Evolutionary conservation across 2,329 filamentous ascomycete species (phyloP).

Genomic region (Aspergillus calidoustus): DNA sequence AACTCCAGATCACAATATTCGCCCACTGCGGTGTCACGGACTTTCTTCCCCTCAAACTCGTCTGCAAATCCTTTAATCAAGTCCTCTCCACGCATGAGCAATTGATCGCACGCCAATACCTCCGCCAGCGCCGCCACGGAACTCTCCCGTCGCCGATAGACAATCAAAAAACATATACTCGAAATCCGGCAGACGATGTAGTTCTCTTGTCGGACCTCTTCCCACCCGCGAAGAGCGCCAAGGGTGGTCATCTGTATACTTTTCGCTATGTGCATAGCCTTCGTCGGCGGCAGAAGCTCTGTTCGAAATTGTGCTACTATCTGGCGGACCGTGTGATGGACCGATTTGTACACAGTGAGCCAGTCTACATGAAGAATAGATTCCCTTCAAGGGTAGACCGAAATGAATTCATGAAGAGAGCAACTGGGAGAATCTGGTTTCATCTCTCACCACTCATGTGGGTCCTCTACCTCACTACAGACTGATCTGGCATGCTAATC

Average conservation of each 20-base stretch:
- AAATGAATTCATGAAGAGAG: constrained; percentile 39
- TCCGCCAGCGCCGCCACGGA: constrained; percentile 47
- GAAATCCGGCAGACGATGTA: constrained; percentile 49
- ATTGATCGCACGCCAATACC: constrained; percentile 47
- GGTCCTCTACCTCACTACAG: constrained; percentile 15
- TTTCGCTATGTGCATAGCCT: constrained; percentile 47
- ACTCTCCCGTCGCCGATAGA: constrained; percentile 47
- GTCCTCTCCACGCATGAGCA: constrained; percentile 45
- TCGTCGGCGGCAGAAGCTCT: constrained; percentile 43
- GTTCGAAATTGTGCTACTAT: constrained; percentile 45
- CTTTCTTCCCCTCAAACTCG: constrained; percentile 42
- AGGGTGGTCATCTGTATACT: constrained; percentile 45
- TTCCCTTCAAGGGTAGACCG: constrained; percentile 41
- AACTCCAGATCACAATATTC: constrained; percentile 49
- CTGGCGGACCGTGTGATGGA: constrained; percentile 49
- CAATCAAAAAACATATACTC: constrained; percentile 41
- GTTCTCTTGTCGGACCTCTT: constrained; percentile 50
- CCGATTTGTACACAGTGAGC: constrained; percentile 40
- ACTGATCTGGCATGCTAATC: constrained; percentile 3
- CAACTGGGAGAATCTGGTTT: constrained; percentile 41
- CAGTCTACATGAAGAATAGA: constrained; percentile 34
- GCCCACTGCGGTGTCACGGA: constrained; percentile 45
- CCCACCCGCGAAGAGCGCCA: constrained; percentile 41
- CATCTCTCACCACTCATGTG: constrained; percentile 49
- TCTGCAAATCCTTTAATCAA: constrained; percentile 44